Evolutionary conservation across 139 green algal genomes (phyloP).

Genomic region (Chlorella sp.): DNA sequence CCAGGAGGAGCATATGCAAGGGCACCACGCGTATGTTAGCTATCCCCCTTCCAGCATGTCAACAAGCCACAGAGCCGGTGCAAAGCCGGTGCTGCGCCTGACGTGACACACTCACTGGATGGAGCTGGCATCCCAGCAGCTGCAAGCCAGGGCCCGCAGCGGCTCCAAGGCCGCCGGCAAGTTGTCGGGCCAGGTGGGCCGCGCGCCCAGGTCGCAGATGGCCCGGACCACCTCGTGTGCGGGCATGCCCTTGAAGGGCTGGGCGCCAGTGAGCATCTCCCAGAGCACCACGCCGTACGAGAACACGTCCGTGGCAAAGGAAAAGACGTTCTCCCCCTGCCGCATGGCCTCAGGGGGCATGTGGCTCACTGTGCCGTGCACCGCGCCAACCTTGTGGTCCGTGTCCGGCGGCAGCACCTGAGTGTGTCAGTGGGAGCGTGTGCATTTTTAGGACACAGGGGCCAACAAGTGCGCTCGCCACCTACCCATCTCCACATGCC

Average conservation of each 20-base stretch:
- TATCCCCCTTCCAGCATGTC: neutral
- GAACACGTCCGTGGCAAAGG: conserved; percentile 26
- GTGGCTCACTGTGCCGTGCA: conserved; percentile 36
- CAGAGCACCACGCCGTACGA: conserved; percentile 17
- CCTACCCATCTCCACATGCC: too few species aligned
- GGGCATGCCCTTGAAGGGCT: conserved; percentile 22
- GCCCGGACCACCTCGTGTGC: conserved; percentile 26
- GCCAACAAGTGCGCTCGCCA: too few species aligned
- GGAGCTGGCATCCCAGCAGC: conserved; percentile 22
- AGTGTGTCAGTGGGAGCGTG: too few species aligned
- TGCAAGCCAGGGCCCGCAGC: conserved; percentile 13
- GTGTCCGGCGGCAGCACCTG: conserved; percentile 11
- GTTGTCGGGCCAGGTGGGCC: conserved; percentile 11
- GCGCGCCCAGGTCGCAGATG: conserved; percentile 10
- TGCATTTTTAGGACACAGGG: too few species aligned
- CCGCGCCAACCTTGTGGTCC: conserved; percentile 12
- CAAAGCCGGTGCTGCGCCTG: neutral
- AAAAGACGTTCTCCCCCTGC: conserved; percentile 21
- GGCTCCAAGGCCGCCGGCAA: neutral
- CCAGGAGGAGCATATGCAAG: neutral
- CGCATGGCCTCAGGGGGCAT: conserved; percentile 38
- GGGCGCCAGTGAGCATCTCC: conserved; percentile 25
- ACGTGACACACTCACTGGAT: neutral
- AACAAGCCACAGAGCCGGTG: neutral
- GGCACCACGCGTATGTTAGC: too few species aligned